Percentiles rank a stretch among this genome's conserved stretches.
These are phyloP conservation scores for Chrysanthemum seticuspe DNA, from an alignment of 129 eudicot genomes.

Conservation along the genomic window DNA sequence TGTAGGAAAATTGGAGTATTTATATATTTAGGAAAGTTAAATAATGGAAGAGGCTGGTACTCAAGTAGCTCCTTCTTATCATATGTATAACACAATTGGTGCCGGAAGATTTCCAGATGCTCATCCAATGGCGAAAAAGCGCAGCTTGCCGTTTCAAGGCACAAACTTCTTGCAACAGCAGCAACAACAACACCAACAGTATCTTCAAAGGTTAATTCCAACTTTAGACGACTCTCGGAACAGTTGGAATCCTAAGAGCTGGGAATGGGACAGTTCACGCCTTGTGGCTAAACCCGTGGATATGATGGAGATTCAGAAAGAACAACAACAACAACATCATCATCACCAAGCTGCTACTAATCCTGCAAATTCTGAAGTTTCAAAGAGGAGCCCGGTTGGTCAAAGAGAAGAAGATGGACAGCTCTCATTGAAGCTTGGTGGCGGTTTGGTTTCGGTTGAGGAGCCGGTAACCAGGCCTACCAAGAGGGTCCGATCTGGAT, in stretches of 20 bases:
- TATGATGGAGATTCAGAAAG: slow-evolving; percentile 35
- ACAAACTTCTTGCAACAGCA: slow-evolving; percentile 39
- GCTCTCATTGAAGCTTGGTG: slow-evolving; percentile 67
- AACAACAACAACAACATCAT: slow-evolving; percentile 16
- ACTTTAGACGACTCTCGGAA: slow-evolving; percentile 36
- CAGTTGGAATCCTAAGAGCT: slow-evolving; percentile 65
- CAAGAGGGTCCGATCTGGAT: slow-evolving; percentile 82
- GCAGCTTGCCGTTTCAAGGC: slow-evolving; percentile 52
- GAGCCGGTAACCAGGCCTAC: slow-evolving; percentile 64
- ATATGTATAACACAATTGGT: slow-evolving; percentile 49
- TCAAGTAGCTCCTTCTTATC: slow-evolving; percentile 67
- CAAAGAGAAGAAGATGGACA: slow-evolving; percentile 43
- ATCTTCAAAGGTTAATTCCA: slow-evolving; percentile 30
- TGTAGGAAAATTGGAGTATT: slow-evolving; percentile 9
- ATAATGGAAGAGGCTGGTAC: slow-evolving; percentile 84
- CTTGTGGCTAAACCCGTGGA: slow-evolving; percentile 73
- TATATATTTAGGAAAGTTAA: slow-evolving; percentile 8
- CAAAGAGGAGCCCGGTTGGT: slow-evolving; percentile 20
- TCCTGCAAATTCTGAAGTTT: slow-evolving; percentile 26
- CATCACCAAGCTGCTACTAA: slow-evolving; percentile 7
- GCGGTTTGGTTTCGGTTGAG: slow-evolving; percentile 41
- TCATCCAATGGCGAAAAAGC: slow-evolving; percentile 58
- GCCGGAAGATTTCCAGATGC: slow-evolving; percentile 46
- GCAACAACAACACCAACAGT: slow-evolving; percentile 40
- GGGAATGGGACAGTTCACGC: slow-evolving; percentile 86